These are phyloP conservation scores for Calonectria crousiana DNA, from an alignment of 2,329 filamentous ascomycete genomes.

Conservation along the genomic window DNA sequence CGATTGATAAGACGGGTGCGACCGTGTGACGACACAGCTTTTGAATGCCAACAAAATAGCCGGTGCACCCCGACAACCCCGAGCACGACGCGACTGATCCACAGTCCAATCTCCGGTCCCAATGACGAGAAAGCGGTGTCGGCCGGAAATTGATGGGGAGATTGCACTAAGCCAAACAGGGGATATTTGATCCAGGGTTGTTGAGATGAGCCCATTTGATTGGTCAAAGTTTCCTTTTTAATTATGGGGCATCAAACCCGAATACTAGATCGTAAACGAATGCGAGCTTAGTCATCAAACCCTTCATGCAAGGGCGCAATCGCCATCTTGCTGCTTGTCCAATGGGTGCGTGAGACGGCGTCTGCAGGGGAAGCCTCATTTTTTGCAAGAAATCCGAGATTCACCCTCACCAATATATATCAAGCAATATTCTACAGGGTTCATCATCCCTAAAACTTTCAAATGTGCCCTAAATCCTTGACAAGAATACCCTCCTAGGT, in stretches of 20 bases:
- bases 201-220: not conserved
- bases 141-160: not conserved
- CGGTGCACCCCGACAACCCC: slow-evolving; percentile 8
- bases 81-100: slow-evolving; percentile 1
- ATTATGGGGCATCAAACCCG: not conserved
- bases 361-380: not conserved
- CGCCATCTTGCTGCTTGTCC: not conserved
- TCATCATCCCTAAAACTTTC: not conserved
- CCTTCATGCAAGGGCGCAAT: slow-evolving; percentile 1
- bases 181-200: not conserved
- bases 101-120: slow-evolving; percentile 10
- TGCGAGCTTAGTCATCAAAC: not conserved
- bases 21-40: slow-evolving; percentile 6
- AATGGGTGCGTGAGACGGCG: not conserved
- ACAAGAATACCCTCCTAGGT: not conserved
- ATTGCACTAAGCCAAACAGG: slow-evolving; percentile 2
- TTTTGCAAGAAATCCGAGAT: not conserved
- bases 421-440: not conserved
- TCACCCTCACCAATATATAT: not conserved
- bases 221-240: not conserved
- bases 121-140: not conserved
- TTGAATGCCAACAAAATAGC: slow-evolving; percentile 8
- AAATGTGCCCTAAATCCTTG: not conserved
- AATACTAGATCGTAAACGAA: not conserved
- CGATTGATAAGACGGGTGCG: slow-evolving; percentile 9